These are phyloP conservation scores for Karstenula rhodostoma DNA, from an alignment of 2,329 filamentous ascomycete genomes.

Conservation along the genomic window DNA sequence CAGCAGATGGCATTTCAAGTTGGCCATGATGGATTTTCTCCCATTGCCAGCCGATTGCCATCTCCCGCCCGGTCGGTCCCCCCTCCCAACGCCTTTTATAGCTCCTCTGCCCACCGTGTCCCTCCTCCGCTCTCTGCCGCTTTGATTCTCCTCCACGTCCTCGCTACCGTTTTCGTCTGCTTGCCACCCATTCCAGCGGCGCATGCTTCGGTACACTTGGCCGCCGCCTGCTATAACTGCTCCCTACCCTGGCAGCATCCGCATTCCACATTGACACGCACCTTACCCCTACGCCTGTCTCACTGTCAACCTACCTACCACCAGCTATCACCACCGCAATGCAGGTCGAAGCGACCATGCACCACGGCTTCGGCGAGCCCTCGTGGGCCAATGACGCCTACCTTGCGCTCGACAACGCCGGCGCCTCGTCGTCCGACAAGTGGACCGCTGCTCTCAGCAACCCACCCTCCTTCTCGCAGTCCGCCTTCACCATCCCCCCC, in stretches of 20 bases:
- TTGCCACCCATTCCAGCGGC: conserved; percentile 9
- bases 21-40: conserved; percentile 4
- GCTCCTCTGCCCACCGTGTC: neutral
- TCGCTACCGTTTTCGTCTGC: neutral
- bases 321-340: conserved; percentile 21
- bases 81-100: conserved; percentile 2
- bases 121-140: neutral
- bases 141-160: neutral
- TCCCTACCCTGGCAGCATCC: neutral
- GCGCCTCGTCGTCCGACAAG: conserved; percentile 28
- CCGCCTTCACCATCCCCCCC: conserved; percentile 39
- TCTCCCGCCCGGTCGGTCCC: neutral
- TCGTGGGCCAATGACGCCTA: conserved; percentile 40
- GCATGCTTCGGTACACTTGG: neutral
- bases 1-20: conserved; percentile 7
- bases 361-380: conserved; percentile 24
- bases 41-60: conserved; percentile 12
- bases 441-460: conserved; percentile 30
- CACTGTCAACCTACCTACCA: neutral
- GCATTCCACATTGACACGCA: neutral
- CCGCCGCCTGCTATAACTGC: conserved; percentile 1
- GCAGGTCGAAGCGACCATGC: conserved; percentile 27
- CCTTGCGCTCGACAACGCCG: conserved; percentile 31
- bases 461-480: conserved; percentile 15
- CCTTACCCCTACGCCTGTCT: neutral